A percentile compares a stretch with the other conserved stretches of the same genome.
phyloP scores from a whole-genome alignment of 306 rosid species.

The Cicer judaicum region DNA sequence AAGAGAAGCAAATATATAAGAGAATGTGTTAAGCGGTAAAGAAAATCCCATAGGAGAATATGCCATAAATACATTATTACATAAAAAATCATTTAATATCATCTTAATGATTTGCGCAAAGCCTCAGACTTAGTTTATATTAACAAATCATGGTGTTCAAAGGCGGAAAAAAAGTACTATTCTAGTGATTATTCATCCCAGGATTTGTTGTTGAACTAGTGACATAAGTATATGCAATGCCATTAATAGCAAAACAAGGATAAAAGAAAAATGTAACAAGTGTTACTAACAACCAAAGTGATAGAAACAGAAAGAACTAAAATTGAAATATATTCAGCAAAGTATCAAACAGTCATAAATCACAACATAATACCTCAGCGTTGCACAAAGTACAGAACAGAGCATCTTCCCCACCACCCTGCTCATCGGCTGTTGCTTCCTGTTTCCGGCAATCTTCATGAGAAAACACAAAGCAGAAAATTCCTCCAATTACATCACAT shows the following conservation, averaged over 20 bases:
- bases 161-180: neutral
- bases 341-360: conserved; percentile 33
- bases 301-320: conserved; percentile 29
- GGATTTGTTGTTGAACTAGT: conserved; percentile 9
- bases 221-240: conserved; percentile 6
- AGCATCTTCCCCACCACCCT: conserved; percentile 81
- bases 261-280: conserved; percentile 12
- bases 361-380: conserved; percentile 75
- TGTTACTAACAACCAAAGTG: conserved; percentile 24
- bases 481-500: conserved; percentile 61
- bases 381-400: conserved; percentile 97
- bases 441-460: conserved; percentile 88
- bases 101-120: conserved; percentile 8
- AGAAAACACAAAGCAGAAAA: conserved; percentile 76
- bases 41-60: conserved; percentile 20
- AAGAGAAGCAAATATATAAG: neutral
- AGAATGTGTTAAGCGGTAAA: no score
- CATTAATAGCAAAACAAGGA: conserved; percentile 6
- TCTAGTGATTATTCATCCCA: conserved; percentile 24
- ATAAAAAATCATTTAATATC: neutral
- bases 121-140: neutral
- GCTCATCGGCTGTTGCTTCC: conserved; percentile 68
- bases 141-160: conserved; percentile 23
- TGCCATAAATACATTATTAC: conserved; percentile 7
- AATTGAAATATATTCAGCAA: conserved; percentile 21